Evolutionary conservation across 345 rosid species (phyloP).

Genomic region (Corchorus olitorius): DNA sequence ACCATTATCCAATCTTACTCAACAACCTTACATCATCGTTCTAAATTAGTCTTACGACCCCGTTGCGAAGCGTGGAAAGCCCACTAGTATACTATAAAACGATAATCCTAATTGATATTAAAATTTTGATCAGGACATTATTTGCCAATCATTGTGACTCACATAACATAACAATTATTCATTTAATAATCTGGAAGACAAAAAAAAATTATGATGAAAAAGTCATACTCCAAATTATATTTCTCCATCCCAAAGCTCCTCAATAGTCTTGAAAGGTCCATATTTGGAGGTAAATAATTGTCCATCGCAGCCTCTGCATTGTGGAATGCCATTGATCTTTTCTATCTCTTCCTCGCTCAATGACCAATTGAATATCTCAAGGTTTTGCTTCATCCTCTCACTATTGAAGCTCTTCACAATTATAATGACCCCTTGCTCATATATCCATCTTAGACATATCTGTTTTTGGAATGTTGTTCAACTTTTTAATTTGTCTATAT

Average conservation of each 20-base stretch:
- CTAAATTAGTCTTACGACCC: too few species aligned
- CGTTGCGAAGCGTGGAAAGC: too few species aligned
- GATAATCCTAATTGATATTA: too few species aligned
- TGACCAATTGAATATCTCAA: conserved; percentile 35
- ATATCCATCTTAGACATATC: conserved; percentile 18
- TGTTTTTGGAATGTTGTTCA: not conserved
- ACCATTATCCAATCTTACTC: too few species aligned
- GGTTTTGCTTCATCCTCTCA: conserved; percentile 46
- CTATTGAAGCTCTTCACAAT: conserved; percentile 44
- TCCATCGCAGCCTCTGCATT: conserved; percentile 19
- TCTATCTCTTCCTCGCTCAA: conserved; percentile 46
- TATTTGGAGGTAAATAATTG: not conserved
- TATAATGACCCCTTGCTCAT: conserved; percentile 11
- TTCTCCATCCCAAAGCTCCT: conserved; percentile 20
- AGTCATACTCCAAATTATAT: not conserved
- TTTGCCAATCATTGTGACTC: too few species aligned
- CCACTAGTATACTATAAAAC: too few species aligned
- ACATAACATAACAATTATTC: too few species aligned
- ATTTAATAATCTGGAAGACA: too few species aligned
- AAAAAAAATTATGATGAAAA: too few species aligned
- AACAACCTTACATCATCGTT: too few species aligned
- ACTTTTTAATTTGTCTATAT: not conserved
- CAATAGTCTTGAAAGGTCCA: not conserved
- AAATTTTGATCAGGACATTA: too few species aligned
- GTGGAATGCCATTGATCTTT: conserved; percentile 50